Percentiles rank a stretch among this genome's conserved stretches.
These are phyloP conservation scores for Phaffia australis DNA, from an alignment of 768 basidiomycete species.

Conservation along the genomic window DNA sequence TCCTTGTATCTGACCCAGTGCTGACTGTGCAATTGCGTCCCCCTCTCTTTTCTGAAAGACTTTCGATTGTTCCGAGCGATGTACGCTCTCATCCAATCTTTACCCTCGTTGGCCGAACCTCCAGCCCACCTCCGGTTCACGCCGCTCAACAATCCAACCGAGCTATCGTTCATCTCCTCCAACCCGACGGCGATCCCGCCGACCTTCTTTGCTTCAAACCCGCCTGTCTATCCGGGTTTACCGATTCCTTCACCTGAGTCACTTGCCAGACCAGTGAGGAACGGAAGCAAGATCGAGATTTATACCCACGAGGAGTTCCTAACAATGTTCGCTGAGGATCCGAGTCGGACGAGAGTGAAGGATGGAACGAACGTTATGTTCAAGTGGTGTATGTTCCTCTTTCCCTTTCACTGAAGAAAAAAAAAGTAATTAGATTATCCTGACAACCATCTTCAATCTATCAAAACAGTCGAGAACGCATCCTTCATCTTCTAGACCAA, in stretches of 20 bases:
- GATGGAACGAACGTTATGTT: conserved; percentile 84
- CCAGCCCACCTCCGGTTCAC: conserved; percentile 41
- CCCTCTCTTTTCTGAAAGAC: conserved; percentile 1
- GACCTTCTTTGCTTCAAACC: conserved; percentile 58
- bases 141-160: conserved; percentile 44
- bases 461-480: too few relatives aligned
- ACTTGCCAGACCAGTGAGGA: conserved; percentile 45
- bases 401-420: too few relatives aligned
- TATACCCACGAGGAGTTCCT: conserved; percentile 83
- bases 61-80: conserved; percentile 7
- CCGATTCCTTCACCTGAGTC: neutral
- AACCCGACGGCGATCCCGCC: conserved; percentile 3
- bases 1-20: neutral
- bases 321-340: conserved; percentile 62
- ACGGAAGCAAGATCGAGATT: conserved; percentile 68
- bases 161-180: neutral
- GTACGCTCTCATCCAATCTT: conserved; percentile 16
- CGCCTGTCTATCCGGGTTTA: neutral
- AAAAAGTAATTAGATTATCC: too few relatives aligned
- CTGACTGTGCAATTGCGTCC: conserved; percentile 29
- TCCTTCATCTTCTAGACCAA: too few relatives aligned
- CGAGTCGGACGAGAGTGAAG: conserved; percentile 55
- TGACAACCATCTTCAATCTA: too few relatives aligned
- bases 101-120: conserved; percentile 5
- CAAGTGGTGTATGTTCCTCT: conserved; percentile 71